A percentile compares a stretch with the other conserved stretches of the same genome.
Conservation (phyloP, 2,329 filamentous ascomycete species). For the Hysterium pulicare region DNA sequence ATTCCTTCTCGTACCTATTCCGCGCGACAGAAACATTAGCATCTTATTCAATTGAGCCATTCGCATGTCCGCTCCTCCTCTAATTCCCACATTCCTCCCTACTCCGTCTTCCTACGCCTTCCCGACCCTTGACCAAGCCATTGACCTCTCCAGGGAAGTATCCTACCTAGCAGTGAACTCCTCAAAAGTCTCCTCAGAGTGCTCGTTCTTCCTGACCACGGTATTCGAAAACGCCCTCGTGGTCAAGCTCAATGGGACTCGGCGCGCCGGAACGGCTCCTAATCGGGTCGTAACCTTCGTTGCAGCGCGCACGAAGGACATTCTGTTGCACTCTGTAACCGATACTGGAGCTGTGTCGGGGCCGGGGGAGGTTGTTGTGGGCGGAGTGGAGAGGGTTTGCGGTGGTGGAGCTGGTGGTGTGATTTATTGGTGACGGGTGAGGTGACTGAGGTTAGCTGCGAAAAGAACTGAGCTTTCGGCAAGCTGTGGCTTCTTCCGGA, state of each 20-base stretch:
- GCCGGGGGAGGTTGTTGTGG: constrained; percentile 14
- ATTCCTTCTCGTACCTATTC: constrained; percentile 98
- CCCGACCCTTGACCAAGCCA: constrained; percentile 14
- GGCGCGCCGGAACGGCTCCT: constrained; percentile 33
- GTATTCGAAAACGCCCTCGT: constrained; percentile 50
- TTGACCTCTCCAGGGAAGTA: constrained; percentile 13
- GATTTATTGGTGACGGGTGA: neutral
- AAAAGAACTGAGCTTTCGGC: neutral
- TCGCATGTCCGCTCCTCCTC: too few relatives aligned
- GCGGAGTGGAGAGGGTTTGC: constrained; percentile 9
- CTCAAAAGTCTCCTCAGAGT: constrained; percentile 97
- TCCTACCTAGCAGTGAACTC: constrained; percentile 95
- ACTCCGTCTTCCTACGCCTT: too few relatives aligned
- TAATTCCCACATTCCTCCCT: too few relatives aligned
- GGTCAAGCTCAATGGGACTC: constrained; percentile 31
- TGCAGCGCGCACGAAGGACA: constrained; percentile 38
- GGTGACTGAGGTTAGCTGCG: neutral
- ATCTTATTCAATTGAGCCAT: too few relatives aligned
- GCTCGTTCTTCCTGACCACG: constrained; percentile 47
- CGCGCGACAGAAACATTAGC: too few relatives aligned
- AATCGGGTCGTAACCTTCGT: constrained; percentile 33
- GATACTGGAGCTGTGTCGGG: constrained; percentile 16
- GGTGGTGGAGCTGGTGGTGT: constrained; percentile 24
- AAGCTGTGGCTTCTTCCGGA: neutral
- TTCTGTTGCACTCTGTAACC: constrained; percentile 25